Percentiles rank a stretch among this genome's conserved stretches.
Evolutionary conservation across 202 grass and related monocot species (phyloP).

Genomic region (Carex arenaria): DNA sequence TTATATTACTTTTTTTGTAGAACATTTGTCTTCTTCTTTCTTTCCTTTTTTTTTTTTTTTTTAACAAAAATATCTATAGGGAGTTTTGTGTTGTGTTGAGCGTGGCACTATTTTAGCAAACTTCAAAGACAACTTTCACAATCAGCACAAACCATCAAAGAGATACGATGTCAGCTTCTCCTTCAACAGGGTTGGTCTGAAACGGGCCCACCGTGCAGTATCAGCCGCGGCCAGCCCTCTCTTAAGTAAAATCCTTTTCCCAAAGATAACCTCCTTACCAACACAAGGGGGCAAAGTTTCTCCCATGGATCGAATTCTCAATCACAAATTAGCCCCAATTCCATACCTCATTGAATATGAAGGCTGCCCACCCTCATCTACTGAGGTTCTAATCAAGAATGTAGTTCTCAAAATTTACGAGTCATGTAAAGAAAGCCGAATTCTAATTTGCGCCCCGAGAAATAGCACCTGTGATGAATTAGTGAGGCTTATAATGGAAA

Average conservation of each 20-base stretch:
- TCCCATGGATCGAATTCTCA: neutral
- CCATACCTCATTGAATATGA: slow-evolving; percentile 26
- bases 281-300: neutral
- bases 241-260: slow-evolving; percentile 27
- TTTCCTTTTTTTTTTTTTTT: too few relatives aligned
- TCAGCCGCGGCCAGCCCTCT: slow-evolving; percentile 15
- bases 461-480: slow-evolving; percentile 26
- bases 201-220: slow-evolving; percentile 21
- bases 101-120: slow-evolving; percentile 15
- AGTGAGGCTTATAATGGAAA: neutral
- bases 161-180: slow-evolving; percentile 31
- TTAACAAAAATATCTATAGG: slow-evolving; percentile 8
- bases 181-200: slow-evolving; percentile 34
- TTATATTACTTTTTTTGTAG: neutral
- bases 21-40: neutral
- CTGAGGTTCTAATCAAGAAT: neutral
- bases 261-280: neutral
- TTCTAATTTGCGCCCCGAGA: slow-evolving; percentile 26
- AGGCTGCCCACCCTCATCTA: too few relatives aligned
- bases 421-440: neutral
- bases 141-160: slow-evolving; percentile 13
- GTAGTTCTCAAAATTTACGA: slow-evolving; percentile 13
- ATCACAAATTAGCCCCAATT: neutral
- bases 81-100: slow-evolving; percentile 2
- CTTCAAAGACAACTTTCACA: slow-evolving; percentile 23